Conservation (phyloP, 495 filamentous ascomycete species). For the Aspergillus incahuasiensis region DNA sequence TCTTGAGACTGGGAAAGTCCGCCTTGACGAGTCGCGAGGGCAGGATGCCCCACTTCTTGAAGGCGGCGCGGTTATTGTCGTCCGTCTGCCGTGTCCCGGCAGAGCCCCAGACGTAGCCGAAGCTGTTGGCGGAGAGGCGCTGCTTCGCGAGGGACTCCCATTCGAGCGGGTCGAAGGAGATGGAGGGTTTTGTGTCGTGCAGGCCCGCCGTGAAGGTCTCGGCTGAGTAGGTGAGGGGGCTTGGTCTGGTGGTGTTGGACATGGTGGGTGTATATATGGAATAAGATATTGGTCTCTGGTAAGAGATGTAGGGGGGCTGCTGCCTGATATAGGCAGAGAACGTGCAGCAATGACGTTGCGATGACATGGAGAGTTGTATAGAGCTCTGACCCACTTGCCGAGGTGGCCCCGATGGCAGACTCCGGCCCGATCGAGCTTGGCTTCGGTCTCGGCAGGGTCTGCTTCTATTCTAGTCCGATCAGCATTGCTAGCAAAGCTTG, state of each 20-base stretch:
- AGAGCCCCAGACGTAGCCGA: slow-evolving; percentile 33
- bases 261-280: no score
- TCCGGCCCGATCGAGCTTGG: no score
- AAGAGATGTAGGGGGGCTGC: no score
- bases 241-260: background rate
- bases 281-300: no score
- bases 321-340: no score
- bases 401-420: no score
- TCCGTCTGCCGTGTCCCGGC: slow-evolving; percentile 36
- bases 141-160: slow-evolving; percentile 32
- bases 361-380: no score
- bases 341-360: no score
- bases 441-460: no score
- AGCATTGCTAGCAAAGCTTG: no score
- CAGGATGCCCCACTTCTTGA: slow-evolving; percentile 35
- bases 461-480: no score
- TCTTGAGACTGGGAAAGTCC: slow-evolving; percentile 13
- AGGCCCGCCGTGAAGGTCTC: slow-evolving; percentile 32
- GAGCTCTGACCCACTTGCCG: no score
- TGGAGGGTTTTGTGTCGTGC: slow-evolving; percentile 23
- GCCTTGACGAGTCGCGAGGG: slow-evolving; percentile 27
- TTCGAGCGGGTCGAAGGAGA: slow-evolving; percentile 30
- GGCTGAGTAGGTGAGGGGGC: slow-evolving; percentile 20
- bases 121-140: slow-evolving; percentile 28
- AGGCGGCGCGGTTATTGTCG: slow-evolving; percentile 36